phyloP scores from a whole-genome alignment of 345 rosid genomes.

The Sapria himalayana region DNA sequence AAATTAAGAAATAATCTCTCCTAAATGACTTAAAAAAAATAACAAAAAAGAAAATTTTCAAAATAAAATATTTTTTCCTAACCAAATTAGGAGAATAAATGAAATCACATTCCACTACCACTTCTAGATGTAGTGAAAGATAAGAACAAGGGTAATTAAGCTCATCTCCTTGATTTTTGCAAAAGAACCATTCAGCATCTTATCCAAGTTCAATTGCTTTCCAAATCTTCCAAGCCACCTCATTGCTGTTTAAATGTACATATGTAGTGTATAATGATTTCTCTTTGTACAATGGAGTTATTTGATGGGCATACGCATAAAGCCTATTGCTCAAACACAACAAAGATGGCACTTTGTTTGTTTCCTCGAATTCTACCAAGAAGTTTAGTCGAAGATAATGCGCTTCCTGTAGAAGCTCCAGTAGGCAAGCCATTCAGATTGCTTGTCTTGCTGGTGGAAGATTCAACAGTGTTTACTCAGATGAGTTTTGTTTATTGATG shows the following conservation, averaged over 20 bases:
- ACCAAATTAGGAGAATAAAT: too few relatives aligned
- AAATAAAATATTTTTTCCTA: too few relatives aligned
- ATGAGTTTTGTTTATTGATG: slow-evolving; percentile 34
- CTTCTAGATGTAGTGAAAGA: too few relatives aligned
- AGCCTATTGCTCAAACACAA: slow-evolving; percentile 32
- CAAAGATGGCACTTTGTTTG: slow-evolving; percentile 47
- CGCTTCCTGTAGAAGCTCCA: slow-evolving; percentile 66
- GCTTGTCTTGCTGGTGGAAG: slow-evolving; percentile 17
- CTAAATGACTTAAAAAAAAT: too few relatives aligned
- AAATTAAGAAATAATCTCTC: too few relatives aligned
- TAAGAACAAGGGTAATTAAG: too few relatives aligned
- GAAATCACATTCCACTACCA: too few relatives aligned
- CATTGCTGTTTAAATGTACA: slow-evolving; percentile 62
- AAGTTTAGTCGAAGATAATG: slow-evolving; percentile 62
- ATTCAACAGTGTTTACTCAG: slow-evolving; percentile 21
- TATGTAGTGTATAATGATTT: slow-evolving; percentile 51
- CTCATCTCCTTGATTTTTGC: too few relatives aligned
- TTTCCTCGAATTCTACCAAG: slow-evolving; percentile 59
- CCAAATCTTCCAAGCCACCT: too few relatives aligned
- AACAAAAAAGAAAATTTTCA: too few relatives aligned
- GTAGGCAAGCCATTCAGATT: slow-evolving; percentile 30
- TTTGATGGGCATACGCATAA: slow-evolving; percentile 20
- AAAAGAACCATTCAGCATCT: too few relatives aligned
- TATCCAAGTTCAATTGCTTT: too few relatives aligned
- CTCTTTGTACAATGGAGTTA: slow-evolving; percentile 35